Percentiles rank a stretch among this genome's conserved stretches.
These are phyloP conservation scores for Aspergillus quadrilineatus DNA, from an alignment of 2,329 filamentous ascomycete genomes.

Conservation along the genomic window DNA sequence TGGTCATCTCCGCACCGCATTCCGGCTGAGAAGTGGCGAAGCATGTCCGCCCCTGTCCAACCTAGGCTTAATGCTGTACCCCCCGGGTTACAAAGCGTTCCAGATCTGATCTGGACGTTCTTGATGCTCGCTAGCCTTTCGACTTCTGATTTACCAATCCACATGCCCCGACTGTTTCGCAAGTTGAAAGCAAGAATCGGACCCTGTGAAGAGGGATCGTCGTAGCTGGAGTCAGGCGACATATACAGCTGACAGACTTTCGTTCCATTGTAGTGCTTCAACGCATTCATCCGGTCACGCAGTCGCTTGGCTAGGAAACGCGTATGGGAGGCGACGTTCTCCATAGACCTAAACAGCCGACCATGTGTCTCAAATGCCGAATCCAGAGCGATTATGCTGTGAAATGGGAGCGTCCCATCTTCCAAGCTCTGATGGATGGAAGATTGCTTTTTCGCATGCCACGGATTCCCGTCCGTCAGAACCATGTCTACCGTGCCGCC, in stretches of 20 bases:
- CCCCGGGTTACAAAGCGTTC: slow-evolving; percentile 88
- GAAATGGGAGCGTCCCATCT: slow-evolving; percentile 87
- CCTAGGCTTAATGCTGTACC: slow-evolving; percentile 73
- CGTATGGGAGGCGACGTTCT: slow-evolving; percentile 68
- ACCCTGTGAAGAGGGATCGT: slow-evolving; percentile 55
- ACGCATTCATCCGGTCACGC: slow-evolving; percentile 54
- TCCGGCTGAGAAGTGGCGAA: slow-evolving; percentile 77
- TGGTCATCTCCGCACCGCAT: slow-evolving; percentile 80
- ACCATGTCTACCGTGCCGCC: slow-evolving; percentile 94
- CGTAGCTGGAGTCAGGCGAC: slow-evolving; percentile 42
- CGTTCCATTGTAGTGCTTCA: slow-evolving; percentile 69
- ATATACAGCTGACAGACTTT: slow-evolving; percentile 68
- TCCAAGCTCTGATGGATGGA: slow-evolving; percentile 79
- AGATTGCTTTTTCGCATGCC: slow-evolving; percentile 74
- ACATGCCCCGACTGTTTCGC: slow-evolving; percentile 64
- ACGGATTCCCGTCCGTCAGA: slow-evolving; percentile 70
- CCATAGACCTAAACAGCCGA: slow-evolving; percentile 70
- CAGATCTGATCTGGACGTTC: slow-evolving; percentile 80
- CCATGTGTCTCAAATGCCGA: slow-evolving; percentile 69
- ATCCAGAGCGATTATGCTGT: slow-evolving; percentile 81
- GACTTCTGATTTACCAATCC: slow-evolving; percentile 79
- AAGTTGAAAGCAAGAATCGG: slow-evolving; percentile 85
- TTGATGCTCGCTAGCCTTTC: slow-evolving; percentile 81
- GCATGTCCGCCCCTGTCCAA: slow-evolving; percentile 78
- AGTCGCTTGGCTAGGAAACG: slow-evolving; percentile 62